These are phyloP conservation scores for Tilletia indica DNA, from an alignment of 1,284 basidiomycete genomes.

Conservation along the genomic window DNA sequence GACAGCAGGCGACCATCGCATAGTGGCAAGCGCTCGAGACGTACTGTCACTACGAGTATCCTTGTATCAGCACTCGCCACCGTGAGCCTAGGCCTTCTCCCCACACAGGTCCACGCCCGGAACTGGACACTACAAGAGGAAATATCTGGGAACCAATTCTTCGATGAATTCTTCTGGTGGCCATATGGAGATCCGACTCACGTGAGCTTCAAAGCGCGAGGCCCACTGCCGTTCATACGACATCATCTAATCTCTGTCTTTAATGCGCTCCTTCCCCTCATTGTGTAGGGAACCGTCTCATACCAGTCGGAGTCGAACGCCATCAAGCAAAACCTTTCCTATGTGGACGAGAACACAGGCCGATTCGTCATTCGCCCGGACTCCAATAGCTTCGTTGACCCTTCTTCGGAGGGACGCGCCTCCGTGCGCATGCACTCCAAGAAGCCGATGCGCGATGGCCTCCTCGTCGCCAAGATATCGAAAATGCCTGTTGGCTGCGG, in stretches of 20 bases:
- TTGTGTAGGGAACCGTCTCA: background rate
- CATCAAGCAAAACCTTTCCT: constrained; percentile 10
- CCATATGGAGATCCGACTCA: constrained; percentile 13
- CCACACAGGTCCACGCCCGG: background rate
- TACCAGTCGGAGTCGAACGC: constrained; percentile 8
- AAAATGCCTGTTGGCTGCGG: constrained; percentile 47
- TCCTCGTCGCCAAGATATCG: constrained; percentile 41
- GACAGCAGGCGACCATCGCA: too few species aligned
- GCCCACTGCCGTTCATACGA: too few species aligned
- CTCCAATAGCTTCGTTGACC: constrained; percentile 24
- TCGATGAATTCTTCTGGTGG: constrained; percentile 5
- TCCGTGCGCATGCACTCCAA: constrained; percentile 42
- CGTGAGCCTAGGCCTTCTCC: too few species aligned
- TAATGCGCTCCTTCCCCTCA: background rate
- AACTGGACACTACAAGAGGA: constrained; percentile 11
- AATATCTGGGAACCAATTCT: background rate
- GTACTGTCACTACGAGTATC: too few species aligned
- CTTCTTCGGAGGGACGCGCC: background rate
- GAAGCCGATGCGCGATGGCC: constrained; percentile 37
- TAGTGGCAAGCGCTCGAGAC: too few species aligned
- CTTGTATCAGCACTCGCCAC: too few species aligned
- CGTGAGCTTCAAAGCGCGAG: background rate
- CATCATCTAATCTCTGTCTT: background rate
- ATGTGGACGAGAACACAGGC: background rate
- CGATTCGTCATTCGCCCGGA: constrained; percentile 25